Evolutionary conservation across 352 stramenopile genomes (phyloP).

Genomic region (Pythium oligandrum): DNA sequence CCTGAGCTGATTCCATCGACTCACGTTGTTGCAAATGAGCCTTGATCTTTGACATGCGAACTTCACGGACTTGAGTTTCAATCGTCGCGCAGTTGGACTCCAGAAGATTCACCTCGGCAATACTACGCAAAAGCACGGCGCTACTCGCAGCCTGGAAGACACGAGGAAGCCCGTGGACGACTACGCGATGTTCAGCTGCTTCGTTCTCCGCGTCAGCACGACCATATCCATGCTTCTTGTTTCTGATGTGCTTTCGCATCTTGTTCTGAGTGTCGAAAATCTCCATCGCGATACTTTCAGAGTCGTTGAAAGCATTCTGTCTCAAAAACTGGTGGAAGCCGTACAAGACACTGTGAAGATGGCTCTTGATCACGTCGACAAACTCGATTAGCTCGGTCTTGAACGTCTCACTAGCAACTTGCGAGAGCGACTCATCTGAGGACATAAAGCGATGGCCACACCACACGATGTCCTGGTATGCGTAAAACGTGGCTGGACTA

Average conservation of each 20-base stretch:
- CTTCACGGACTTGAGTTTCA: conserved; percentile 17
- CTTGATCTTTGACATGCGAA: conserved; percentile 30
- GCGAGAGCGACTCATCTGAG: conserved; percentile 1
- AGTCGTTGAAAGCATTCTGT: conserved; percentile 72
- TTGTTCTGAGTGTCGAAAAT: conserved; percentile 72
- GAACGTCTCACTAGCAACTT: conserved; percentile 7
- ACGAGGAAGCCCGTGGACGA: conserved; percentile 21
- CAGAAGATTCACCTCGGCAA: conserved; percentile 21
- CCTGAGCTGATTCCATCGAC: neutral
- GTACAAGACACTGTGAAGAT: conserved; percentile 64
- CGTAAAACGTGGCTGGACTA: conserved; percentile 57
- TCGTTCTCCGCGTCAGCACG: conserved; percentile 14
- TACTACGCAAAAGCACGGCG: conserved; percentile 15
- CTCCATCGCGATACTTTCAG: conserved; percentile 67
- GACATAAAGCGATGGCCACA: conserved; percentile 41
- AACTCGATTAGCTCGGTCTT: conserved; percentile 41
- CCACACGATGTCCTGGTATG: conserved; percentile 87
- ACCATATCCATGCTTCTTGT: conserved; percentile 3
- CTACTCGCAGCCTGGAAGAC: conserved; percentile 22
- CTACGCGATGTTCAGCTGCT: conserved; percentile 6
- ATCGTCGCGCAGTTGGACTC: conserved; percentile 25
- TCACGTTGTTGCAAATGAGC: conserved; percentile 7
- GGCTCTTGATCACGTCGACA: conserved; percentile 44
- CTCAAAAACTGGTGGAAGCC: conserved; percentile 76
- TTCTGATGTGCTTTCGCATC: conserved; percentile 25